phyloP scores from a whole-genome alignment of 2,329 filamentous ascomycete species.

The Colletotrichum godetiae region DNA sequence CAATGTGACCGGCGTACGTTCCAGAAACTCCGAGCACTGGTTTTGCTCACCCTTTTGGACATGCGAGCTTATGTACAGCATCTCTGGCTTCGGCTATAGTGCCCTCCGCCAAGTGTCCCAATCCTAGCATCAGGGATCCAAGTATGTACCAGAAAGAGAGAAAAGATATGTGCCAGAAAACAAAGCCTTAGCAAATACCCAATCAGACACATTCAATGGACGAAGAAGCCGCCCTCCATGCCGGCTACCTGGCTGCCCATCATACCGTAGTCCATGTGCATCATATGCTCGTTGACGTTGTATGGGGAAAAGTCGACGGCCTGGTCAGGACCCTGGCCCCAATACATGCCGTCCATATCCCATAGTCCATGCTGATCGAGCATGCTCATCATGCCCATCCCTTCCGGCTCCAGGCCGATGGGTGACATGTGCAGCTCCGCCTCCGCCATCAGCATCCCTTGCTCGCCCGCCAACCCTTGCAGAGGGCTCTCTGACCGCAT shows the following conservation, averaged over 20 bases:
- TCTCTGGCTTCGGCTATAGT: neutral
- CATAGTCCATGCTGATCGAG: slow-evolving; percentile 65
- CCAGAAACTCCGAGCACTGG: neutral
- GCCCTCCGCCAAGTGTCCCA: neutral
- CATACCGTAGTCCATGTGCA: slow-evolving; percentile 51
- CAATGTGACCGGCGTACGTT: slow-evolving; percentile 4
- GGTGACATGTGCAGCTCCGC: slow-evolving; percentile 61
- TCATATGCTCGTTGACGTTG: slow-evolving; percentile 46
- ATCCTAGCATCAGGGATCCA: neutral
- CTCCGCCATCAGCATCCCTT: slow-evolving; percentile 49
- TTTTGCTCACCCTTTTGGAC: neutral
- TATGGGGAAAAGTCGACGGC: slow-evolving; percentile 40
- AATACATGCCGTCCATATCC: slow-evolving; percentile 68
- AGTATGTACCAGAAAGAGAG: neutral
- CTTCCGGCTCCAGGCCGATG: slow-evolving; percentile 62
- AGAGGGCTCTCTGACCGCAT: slow-evolving; percentile 43
- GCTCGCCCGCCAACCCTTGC: slow-evolving; percentile 46
- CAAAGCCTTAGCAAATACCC: neutral
- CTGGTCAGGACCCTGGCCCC: slow-evolving; percentile 55
- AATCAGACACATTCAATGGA: slow-evolving; percentile 48
- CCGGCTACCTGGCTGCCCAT: slow-evolving; percentile 48
- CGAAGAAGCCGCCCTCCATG: slow-evolving; percentile 56
- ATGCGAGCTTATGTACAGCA: neutral
- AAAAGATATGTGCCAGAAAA: slow-evolving; percentile 9
- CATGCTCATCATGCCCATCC: slow-evolving; percentile 63